These are phyloP conservation scores for Calonectria hongkongensis DNA, from an alignment of 2,329 filamentous ascomycete genomes.

Conservation along the genomic window DNA sequence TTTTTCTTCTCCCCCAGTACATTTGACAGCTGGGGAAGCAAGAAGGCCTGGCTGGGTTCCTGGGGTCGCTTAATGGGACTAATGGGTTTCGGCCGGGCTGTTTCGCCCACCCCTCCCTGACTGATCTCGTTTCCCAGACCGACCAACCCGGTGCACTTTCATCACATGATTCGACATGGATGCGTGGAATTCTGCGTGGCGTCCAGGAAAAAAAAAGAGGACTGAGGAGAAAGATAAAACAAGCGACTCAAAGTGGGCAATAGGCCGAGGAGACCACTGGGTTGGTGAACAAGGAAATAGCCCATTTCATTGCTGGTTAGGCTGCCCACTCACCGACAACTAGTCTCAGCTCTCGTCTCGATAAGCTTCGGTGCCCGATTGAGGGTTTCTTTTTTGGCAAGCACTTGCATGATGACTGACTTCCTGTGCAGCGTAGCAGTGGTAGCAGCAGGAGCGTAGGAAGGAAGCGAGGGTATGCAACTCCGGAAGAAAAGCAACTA, in stretches of 20 bases:
- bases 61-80: too few relatives aligned
- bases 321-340: background rate
- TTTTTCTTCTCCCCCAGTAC: background rate
- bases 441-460: too few relatives aligned
- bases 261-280: background rate
- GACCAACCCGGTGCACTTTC: slow-evolving; percentile 31
- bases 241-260: background rate
- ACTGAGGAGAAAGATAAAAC: slow-evolving; percentile 2
- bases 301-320: background rate
- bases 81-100: background rate
- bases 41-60: too few relatives aligned
- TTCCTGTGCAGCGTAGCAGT: background rate
- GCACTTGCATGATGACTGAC: slow-evolving; percentile 5
- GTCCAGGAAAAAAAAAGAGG: slow-evolving; percentile 24
- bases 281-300: too few relatives aligned
- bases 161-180: slow-evolving; percentile 53
- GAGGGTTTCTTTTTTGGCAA: background rate
- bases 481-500: too few relatives aligned
- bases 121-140: background rate
- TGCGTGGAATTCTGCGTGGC: slow-evolving; percentile 50
- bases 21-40: too few relatives aligned
- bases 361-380: background rate
- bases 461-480: too few relatives aligned
- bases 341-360: background rate
- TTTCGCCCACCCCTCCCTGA: slow-evolving; percentile 14